Conservation (phyloP, 768 basidiomycete genomes). For the Rhizopogon vinicolor region DNA sequence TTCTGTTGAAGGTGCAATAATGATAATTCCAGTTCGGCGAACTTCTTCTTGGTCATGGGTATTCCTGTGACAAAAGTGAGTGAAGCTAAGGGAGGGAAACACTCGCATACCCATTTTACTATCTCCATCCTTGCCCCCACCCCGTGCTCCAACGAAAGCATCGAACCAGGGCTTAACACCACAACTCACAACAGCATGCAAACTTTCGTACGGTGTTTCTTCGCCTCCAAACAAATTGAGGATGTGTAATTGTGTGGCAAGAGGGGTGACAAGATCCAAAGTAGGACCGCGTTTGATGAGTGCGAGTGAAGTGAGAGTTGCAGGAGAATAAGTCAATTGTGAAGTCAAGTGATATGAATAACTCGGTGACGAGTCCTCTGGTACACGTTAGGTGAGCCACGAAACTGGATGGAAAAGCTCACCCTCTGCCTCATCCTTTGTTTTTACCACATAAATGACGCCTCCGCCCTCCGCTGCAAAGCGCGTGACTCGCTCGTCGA, state of each 20-base stretch:
- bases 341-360: constrained; percentile 66
- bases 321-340: constrained; percentile 74
- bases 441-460: constrained; percentile 80
- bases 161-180: constrained; percentile 99
- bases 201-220: constrained; percentile 89
- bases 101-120: constrained; percentile 65
- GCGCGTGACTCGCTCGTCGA: constrained; percentile 68
- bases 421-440: constrained; percentile 74
- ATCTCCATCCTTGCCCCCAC: constrained; percentile 71
- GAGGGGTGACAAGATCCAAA: constrained; percentile 74
- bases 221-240: constrained; percentile 88
- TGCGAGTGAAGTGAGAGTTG: constrained; percentile 82
- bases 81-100: not conserved
- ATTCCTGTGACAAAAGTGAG: constrained; percentile 49
- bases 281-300: constrained; percentile 89
- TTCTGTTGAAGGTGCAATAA: constrained; percentile 96
- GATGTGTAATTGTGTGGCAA: constrained; percentile 85
- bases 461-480: constrained; percentile 76
- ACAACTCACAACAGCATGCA: constrained; percentile 91
- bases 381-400: constrained; percentile 7
- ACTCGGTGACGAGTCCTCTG: constrained; percentile 64
- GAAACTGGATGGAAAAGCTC: constrained; percentile 14
- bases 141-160: constrained; percentile 87
- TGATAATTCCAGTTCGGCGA: constrained; percentile 94
- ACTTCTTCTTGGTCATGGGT: constrained; percentile 98